phyloP scores from a whole-genome alignment of 2,329 filamentous ascomycete species.

The Colletotrichum noveboracense region DNA sequence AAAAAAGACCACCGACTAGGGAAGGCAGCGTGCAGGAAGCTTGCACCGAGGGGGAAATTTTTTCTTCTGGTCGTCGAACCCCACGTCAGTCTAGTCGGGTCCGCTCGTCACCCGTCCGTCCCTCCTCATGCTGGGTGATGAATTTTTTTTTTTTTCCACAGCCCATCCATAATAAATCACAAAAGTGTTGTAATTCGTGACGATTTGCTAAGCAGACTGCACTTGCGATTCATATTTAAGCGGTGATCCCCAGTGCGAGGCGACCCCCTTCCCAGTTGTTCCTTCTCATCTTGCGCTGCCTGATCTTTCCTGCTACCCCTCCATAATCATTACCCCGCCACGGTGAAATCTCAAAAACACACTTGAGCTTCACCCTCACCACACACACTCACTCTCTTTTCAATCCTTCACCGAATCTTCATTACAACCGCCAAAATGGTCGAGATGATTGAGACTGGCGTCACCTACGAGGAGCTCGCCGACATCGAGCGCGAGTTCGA shows the following conservation, averaged over 20 bases:
- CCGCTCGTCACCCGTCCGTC: neutral
- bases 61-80: neutral
- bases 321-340: constrained; percentile 10
- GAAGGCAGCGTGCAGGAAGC: neutral
- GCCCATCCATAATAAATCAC: neutral
- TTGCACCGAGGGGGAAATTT: neutral
- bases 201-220: constrained; percentile 15
- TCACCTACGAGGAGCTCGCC: constrained; percentile 78
- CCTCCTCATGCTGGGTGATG: neutral
- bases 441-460: constrained; percentile 43
- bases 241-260: neutral
- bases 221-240: neutral
- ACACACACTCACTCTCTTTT: neutral
- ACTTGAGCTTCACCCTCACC: neutral
- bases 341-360: neutral
- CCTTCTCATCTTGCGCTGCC: constrained; percentile 24
- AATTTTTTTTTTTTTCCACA: neutral
- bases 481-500: constrained; percentile 85
- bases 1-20: neutral
- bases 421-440: constrained; percentile 24
- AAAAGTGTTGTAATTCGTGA: neutral
- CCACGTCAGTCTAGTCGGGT: neutral
- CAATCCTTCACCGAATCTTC: neutral
- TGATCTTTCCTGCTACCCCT: neutral
- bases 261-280: constrained; percentile 22